Percentiles rank a stretch among this genome's conserved stretches.
Conservation (phyloP, 768 basidiomycete species). For the Kwoniella europaea region DNA sequence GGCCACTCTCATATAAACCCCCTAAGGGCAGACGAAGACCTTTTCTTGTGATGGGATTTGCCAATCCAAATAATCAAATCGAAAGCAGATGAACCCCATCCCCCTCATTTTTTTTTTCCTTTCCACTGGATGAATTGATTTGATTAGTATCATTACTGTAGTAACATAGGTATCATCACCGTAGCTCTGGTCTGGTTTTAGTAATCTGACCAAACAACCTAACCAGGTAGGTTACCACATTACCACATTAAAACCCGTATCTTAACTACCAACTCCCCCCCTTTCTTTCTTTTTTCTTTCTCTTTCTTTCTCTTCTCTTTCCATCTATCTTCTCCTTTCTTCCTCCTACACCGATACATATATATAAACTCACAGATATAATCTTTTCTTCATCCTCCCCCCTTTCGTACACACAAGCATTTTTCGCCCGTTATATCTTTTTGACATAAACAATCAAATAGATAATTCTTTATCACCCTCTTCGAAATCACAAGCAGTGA, state of each 20-base stretch:
- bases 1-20: neutral
- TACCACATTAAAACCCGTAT: slow-evolving; percentile 10
- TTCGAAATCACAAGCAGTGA: slow-evolving; percentile 16
- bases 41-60: neutral
- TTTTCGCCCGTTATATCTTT: slow-evolving; percentile 3
- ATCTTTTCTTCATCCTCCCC: slow-evolving; percentile 3
- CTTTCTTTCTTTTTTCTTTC: slow-evolving; percentile 18
- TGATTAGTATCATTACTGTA: neutral
- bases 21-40: slow-evolving; percentile 4
- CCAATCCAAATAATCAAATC: slow-evolving; percentile 16
- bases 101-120: slow-evolving; percentile 1
- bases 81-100: neutral
- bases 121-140: neutral
- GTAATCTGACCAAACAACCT: neutral
- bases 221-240: neutral
- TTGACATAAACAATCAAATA: neutral
- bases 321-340: slow-evolving; percentile 11
- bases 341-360: slow-evolving; percentile 9
- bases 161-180: slow-evolving; percentile 3
- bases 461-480: slow-evolving; percentile 6
- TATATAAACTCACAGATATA: slow-evolving; percentile 20
- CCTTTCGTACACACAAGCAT: neutral
- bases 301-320: slow-evolving; percentile 17
- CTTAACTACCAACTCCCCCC: slow-evolving; percentile 23
- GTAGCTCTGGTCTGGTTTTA: neutral